Evolutionary conservation across 108 stramenopile genomes (phyloP).

Genomic region (Chaetoceros muelleri): DNA sequence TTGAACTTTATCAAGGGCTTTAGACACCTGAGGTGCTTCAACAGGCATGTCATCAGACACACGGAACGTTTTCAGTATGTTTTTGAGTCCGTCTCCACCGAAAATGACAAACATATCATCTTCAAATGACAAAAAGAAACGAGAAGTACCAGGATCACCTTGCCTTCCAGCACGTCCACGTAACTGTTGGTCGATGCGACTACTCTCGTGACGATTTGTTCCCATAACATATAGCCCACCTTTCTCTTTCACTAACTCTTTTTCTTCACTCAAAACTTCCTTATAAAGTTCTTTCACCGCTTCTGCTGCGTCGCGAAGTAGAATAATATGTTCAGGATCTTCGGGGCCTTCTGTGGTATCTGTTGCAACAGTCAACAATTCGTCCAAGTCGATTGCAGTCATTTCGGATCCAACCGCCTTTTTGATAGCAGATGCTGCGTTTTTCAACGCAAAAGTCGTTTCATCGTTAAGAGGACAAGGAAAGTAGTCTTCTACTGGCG

Average conservation of each 20-base stretch:
- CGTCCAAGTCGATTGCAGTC: slow-evolving; percentile 72
- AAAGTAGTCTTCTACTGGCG: slow-evolving; percentile 63
- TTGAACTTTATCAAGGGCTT: slow-evolving; percentile 79
- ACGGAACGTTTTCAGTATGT: slow-evolving; percentile 78
- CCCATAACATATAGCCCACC: slow-evolving; percentile 96
- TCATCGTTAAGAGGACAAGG: slow-evolving; percentile 67
- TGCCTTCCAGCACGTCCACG: slow-evolving; percentile 92
- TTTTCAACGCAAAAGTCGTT: slow-evolving; percentile 36
- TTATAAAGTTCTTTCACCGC: slow-evolving; percentile 65
- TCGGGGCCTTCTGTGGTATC: slow-evolving; percentile 85
- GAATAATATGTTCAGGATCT: slow-evolving; percentile 60
- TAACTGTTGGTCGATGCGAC: slow-evolving; percentile 88
- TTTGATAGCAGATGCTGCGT: slow-evolving; percentile 51
- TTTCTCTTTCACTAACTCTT: slow-evolving; percentile 56
- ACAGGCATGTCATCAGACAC: slow-evolving; percentile 88
- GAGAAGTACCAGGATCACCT: slow-evolving; percentile 89
- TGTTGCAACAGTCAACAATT: slow-evolving; percentile 79
- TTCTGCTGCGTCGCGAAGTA: slow-evolving; percentile 65
- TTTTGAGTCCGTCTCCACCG: slow-evolving; percentile 70
- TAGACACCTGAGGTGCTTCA: slow-evolving; percentile 76
- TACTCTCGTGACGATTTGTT: slow-evolving; percentile 89
- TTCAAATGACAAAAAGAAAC: slow-evolving; percentile 90
- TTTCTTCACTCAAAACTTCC: slow-evolving; percentile 63
- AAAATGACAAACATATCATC: slow-evolving; percentile 96
- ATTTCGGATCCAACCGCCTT: slow-evolving; percentile 44